phyloP scores from a whole-genome alignment of 2,329 filamentous ascomycete species.

The Neopestalotiopsis rosae region DNA sequence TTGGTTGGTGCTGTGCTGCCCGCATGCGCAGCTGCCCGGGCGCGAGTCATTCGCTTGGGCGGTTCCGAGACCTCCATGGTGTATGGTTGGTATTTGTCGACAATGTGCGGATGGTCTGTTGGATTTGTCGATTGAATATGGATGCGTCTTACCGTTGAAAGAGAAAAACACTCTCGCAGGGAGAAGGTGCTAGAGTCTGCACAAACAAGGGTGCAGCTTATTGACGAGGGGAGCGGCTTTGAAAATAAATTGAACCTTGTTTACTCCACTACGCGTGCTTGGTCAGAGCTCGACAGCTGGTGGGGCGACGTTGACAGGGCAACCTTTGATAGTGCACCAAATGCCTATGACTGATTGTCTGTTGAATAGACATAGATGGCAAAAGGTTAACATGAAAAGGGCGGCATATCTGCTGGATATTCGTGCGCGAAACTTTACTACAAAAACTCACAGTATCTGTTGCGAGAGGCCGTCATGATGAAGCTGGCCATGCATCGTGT shows the following conservation, averaged over 20 bases:
- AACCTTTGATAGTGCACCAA: constrained; percentile 4
- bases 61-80: constrained; percentile 61
- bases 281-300: constrained; percentile 10
- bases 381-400: not conserved
- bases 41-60: constrained; percentile 64
- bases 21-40: constrained; percentile 48
- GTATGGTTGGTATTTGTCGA: constrained; percentile 15
- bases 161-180: not conserved
- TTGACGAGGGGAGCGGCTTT: constrained; percentile 2
- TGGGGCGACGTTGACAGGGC: constrained; percentile 13
- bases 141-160: constrained; percentile 14
- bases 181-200: not conserved
- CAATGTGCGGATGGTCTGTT: not conserved
- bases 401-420: not conserved
- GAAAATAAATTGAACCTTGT: constrained; percentile 17
- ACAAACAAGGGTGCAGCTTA: not conserved
- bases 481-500: not conserved
- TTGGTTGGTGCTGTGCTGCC: constrained; percentile 43
- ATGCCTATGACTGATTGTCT: not conserved
- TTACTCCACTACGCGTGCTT: constrained; percentile 11
- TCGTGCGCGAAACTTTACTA: not conserved
- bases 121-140: not conserved
- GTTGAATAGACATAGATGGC: not conserved
- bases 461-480: not conserved
- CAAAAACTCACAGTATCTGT: not conserved